phyloP scores from a whole-genome alignment of 2,329 filamentous ascomycete genomes.

The Fusarium multiceps region DNA sequence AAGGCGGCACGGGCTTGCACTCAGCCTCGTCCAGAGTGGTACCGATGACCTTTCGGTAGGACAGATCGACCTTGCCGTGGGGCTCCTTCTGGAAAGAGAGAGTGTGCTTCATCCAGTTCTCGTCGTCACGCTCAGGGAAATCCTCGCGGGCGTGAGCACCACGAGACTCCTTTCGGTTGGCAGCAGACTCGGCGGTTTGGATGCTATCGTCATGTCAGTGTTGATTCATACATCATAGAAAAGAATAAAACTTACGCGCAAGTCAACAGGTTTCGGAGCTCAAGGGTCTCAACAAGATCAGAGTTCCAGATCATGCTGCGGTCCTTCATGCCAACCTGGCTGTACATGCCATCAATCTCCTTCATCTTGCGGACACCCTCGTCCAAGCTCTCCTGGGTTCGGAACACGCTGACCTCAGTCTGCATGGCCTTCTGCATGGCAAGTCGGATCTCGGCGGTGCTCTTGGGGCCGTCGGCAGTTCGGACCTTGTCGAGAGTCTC shows the following conservation, averaged over 20 bases:
- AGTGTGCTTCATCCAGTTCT: conserved; percentile 99
- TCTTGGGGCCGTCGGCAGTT: conserved; percentile 85
- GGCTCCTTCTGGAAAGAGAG: conserved; percentile 94
- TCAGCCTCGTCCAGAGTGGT: conserved; percentile 93
- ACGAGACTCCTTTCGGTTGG: conserved; percentile 95
- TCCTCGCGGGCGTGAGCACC: conserved; percentile 98
- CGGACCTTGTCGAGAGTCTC: conserved; percentile 86
- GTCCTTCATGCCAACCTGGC: conserved; percentile 93
- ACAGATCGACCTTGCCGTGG: conserved; percentile 86
- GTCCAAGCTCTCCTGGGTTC: conserved; percentile 91
- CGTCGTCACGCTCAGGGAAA: conserved; percentile 92
- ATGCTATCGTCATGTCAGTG: conserved; percentile 61
- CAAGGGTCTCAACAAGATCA: conserved; percentile 94
- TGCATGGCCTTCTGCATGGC: conserved; percentile 99
- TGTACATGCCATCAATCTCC: conserved; percentile 83
- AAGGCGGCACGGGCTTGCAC: conserved; percentile 95
- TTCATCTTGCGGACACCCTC: conserved; percentile 91
- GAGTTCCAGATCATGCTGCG: conserved; percentile 99
- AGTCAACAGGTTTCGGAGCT: conserved; percentile 93
- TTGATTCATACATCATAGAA: neutral
- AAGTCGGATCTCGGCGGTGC: conserved; percentile 86
- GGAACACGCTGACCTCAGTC: conserved; percentile 95
- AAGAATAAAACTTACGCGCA: conserved; percentile 78
- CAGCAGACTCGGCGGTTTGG: conserved; percentile 91
- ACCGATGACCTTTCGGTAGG: conserved; percentile 84